These are phyloP conservation scores for Globisporangium carolinianum DNA, from an alignment of 352 stramenopile species.

Conservation along the genomic window DNA sequence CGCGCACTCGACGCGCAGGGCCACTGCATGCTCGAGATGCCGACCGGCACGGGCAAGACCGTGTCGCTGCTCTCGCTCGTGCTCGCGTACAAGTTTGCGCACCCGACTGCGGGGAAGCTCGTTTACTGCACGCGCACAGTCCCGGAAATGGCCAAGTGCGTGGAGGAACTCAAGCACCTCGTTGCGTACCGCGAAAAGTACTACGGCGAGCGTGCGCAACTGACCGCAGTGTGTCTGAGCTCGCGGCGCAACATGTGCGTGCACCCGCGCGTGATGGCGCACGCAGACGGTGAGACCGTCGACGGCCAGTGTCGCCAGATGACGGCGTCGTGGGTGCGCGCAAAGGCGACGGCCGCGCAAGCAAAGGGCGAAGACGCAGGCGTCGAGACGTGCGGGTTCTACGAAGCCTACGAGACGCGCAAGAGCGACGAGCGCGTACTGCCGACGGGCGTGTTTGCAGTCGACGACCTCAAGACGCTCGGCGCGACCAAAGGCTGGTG, in stretches of 20 bases:
- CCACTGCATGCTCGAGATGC: conserved; percentile 98
- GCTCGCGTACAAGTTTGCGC: conserved; percentile 90
- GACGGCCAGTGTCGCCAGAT: conserved; percentile 95
- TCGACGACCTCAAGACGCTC: conserved; percentile 95
- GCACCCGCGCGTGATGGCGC: conserved; percentile 92
- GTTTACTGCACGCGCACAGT: conserved; percentile 99
- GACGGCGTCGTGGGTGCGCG: conserved; percentile 96
- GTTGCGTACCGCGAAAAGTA: conserved; percentile 72
- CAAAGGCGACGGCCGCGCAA: conserved; percentile 18
- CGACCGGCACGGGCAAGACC: conserved; percentile 98
- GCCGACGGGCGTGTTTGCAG: conserved; percentile 91
- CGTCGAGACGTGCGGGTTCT: conserved; percentile 86
- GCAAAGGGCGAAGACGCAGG: conserved; percentile 21
- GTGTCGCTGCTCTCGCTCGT: conserved; percentile 96
- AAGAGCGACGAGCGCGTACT: conserved; percentile 91
- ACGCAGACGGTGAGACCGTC: conserved; percentile 95
- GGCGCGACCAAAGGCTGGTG: conserved; percentile 92
- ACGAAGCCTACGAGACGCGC: conserved; percentile 83
- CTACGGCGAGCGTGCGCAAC: conserved; percentile 41
- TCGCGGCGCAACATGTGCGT: conserved; percentile 98
- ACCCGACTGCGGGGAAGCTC: conserved; percentile 95
- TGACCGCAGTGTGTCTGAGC: conserved; percentile 89
- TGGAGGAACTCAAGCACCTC: conserved; percentile 97
- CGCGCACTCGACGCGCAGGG: conserved; percentile 94
- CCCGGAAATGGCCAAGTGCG: conserved; percentile 97